These are phyloP conservation scores for Lyophyllum shimeji DNA, from an alignment of 768 basidiomycete genomes.

Conservation along the genomic window DNA sequence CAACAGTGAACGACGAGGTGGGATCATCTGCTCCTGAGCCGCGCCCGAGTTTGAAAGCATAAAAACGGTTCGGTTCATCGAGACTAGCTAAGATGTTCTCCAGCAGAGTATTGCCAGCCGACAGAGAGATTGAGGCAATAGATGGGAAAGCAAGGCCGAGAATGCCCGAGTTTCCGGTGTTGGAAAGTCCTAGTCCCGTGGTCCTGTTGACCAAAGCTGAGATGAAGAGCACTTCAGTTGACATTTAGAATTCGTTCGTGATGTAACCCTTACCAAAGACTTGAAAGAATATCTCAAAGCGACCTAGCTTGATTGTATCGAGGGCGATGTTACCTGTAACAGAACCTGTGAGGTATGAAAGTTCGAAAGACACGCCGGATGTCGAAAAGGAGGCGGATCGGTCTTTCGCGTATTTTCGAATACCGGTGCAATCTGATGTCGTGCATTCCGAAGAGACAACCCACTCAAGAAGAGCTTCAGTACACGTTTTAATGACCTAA, in stretches of 20 bases:
- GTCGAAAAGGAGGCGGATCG: constrained; percentile 27
- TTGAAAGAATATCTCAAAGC: constrained; percentile 45
- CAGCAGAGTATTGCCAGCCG: constrained; percentile 43
- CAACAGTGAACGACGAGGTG: constrained; percentile 51
- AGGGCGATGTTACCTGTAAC: constrained; percentile 46
- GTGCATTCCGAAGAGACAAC: constrained; percentile 47
- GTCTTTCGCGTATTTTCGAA: constrained; percentile 38
- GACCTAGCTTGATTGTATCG: constrained; percentile 46
- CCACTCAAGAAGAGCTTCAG: constrained; percentile 35
- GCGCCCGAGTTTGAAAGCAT: constrained; percentile 50
- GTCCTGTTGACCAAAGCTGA: constrained; percentile 37
- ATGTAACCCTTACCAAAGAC: constrained; percentile 18
- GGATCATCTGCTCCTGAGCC: constrained; percentile 19
- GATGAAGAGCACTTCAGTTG: neutral
- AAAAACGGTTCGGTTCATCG: constrained; percentile 40
- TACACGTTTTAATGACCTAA: neutral
- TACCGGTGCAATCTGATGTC: constrained; percentile 41
- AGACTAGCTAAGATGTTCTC: constrained; percentile 47
- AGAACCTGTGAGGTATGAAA: constrained; percentile 49
- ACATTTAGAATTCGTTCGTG: neutral
- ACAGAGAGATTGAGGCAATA: constrained; percentile 42
- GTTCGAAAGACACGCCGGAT: constrained; percentile 37
- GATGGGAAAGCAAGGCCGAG: constrained; percentile 50
- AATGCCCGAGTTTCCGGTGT: constrained; percentile 39
- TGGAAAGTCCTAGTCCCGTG: constrained; percentile 39